Percentiles rank a stretch among this genome's conserved stretches.
phyloP scores from a whole-genome alignment of 140 eudicot genomes.

The Oenanthe javanica region DNA sequence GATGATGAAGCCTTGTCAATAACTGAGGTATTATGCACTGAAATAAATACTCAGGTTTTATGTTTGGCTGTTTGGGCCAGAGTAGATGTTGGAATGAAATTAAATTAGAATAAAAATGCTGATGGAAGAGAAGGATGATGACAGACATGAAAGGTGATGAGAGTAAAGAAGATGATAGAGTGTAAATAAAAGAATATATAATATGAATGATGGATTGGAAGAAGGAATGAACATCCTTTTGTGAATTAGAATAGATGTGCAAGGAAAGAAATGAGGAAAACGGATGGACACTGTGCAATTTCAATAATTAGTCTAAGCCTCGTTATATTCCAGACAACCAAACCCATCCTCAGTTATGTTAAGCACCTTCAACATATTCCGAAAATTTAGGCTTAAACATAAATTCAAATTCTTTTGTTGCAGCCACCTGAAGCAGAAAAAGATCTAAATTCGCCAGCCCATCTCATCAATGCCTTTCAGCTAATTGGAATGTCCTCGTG shows the following conservation, averaged over 20 bases:
- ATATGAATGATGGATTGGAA: not conserved
- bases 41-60: not conserved
- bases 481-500: slow-evolving; percentile 96
- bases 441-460: slow-evolving; percentile 48
- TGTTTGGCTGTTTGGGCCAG: not conserved
- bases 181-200: not conserved
- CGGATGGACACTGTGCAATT: not conserved
- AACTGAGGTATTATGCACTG: slow-evolving; percentile 27
- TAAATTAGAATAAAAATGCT: not conserved
- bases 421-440: slow-evolving; percentile 55
- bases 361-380: not conserved
- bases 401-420: slow-evolving; percentile 12
- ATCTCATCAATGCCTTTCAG: slow-evolving; percentile 78
- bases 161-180: not conserved
- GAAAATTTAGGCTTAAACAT: not conserved
- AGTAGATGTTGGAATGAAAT: not conserved
- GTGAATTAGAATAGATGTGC: not conserved
- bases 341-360: not conserved
- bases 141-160: not conserved
- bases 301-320: not conserved
- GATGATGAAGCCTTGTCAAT: slow-evolving; percentile 40
- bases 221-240: not conserved
- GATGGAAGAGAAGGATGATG: not conserved
- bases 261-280: not conserved
- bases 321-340: not conserved